Evolutionary conservation across 2,329 filamentous ascomycete genomes (phyloP), one percentile per base, ranked within the genome.

Genomic region (Harringtonia aguacate): DNA sequence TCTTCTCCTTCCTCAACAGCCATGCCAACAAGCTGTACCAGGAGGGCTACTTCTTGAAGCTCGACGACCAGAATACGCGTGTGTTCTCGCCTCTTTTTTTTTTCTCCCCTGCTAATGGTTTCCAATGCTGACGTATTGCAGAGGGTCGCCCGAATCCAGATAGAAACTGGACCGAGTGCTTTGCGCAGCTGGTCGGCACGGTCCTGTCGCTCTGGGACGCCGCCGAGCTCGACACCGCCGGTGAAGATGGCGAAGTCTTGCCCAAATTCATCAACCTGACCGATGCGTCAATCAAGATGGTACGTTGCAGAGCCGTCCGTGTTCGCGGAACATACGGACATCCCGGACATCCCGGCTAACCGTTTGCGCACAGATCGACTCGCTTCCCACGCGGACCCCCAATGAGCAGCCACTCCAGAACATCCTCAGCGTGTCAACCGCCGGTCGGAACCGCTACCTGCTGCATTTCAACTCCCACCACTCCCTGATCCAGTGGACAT

Each of bases 281-380:
- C 8, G 92, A 98, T 72, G 92, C 92, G 18, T 95, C 92, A 0
- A 88, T 98, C 55, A 95, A 94, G 64, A 95, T 97, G 88, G 92
- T 95, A 73, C 6, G 36, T 44, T 4, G 14, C n/a, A n/a, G n/a
- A n/a, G n/a, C n/a, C n/a, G n/a, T n/a, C n/a, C n/a, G n/a, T n/a
- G n/a, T n/a, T n/a, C n/a, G n/a, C n/a, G n/a, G n/a, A n/a, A n/a
- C n/a, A n/a, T n/a, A n/a, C n/a, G n/a, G n/a, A n/a, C n/a, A n/a
- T n/a, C n/a, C n/a, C n/a, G n/a, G n/a, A n/a, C n/a, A n/a, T n/a
- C n/a, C n/a, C n/a, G n/a, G 12, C 44, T 38, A 21, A 41, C 48
- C 58, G n/a, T n/a, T n/a, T 20, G 12, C 15, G 8, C 8, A 17
- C 50, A 90, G 85, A 88, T 92, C 53, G 84, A 95, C 59, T 90